Percentiles rank a stretch among this genome's conserved stretches.
These are phyloP conservation scores for Linum trigynum DNA, from an alignment of 345 rosid genomes.

Conservation along the genomic window DNA sequence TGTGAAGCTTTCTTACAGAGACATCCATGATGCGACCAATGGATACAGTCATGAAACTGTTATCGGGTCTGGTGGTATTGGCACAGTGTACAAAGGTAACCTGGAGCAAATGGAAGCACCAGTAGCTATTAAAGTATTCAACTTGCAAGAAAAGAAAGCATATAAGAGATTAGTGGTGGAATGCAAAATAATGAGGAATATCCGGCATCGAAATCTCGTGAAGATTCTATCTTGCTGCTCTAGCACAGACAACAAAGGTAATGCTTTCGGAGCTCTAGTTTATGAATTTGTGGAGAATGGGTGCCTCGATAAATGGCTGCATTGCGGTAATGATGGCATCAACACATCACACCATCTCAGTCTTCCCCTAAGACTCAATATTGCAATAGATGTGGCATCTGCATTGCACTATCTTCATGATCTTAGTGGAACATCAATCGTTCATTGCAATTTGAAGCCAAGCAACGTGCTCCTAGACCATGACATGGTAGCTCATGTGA, in stretches of 20 bases:
- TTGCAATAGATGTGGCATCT: slow-evolving; percentile 8
- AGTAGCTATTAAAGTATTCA: slow-evolving; percentile 11
- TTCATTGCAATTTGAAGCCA: slow-evolving; percentile 6
- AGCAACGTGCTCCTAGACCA: slow-evolving; percentile 8
- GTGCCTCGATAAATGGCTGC: slow-evolving; percentile 14
- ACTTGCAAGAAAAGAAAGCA: slow-evolving; percentile 1
- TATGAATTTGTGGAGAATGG: slow-evolving; percentile 15
- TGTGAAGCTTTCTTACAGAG: slow-evolving; percentile 1
- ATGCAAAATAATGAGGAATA: slow-evolving; percentile 9
- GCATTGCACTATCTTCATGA: slow-evolving; percentile 13
- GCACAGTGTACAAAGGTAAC: slow-evolving; percentile 13
- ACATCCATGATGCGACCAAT: slow-evolving; percentile 9
- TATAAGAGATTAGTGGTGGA: slow-evolving; percentile 11
- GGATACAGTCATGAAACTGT: slow-evolving; percentile 5
- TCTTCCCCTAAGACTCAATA: slow-evolving; percentile 6
- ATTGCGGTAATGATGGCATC: neutral
- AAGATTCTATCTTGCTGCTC: neutral
- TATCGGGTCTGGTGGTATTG: slow-evolving; percentile 9
- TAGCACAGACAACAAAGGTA: slow-evolving; percentile 2
- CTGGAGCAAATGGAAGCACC: neutral
- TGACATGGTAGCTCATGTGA: slow-evolving; percentile 9
- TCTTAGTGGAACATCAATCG: neutral
- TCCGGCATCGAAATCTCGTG: slow-evolving; percentile 11
- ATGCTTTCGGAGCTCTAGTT: slow-evolving; percentile 1
- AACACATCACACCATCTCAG: neutral